These are phyloP conservation scores for Stromatinia cepivora DNA, from an alignment of 2,329 filamentous ascomycete species.

Conservation along the genomic window DNA sequence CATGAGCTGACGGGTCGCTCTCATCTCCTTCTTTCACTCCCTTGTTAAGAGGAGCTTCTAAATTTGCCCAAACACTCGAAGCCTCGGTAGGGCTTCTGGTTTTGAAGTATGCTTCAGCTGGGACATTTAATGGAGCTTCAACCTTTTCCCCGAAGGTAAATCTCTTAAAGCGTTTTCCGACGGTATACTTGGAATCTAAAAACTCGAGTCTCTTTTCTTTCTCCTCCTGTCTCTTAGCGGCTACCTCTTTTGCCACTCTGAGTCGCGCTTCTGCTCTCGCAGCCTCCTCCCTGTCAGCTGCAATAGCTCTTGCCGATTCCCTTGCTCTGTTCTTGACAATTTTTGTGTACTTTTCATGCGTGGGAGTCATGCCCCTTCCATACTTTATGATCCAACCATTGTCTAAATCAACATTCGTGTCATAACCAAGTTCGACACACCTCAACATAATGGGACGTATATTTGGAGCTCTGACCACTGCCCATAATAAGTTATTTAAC, in stretches of 20 bases:
- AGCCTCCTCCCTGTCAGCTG: background rate
- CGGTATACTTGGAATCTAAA: background rate
- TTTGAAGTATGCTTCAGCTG: background rate
- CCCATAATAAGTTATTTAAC: slow-evolving; percentile 9
- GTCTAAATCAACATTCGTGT: slow-evolving; percentile 15
- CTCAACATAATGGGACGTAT: slow-evolving; percentile 5
- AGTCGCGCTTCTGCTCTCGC: slow-evolving; percentile 7
- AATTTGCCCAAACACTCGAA: background rate
- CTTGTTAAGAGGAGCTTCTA: background rate
- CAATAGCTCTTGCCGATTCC: slow-evolving; percentile 4
- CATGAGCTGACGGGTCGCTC: background rate
- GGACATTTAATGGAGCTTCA: background rate
- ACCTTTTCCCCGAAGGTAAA: background rate
- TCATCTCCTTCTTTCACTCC: background rate
- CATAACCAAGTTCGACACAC: background rate
- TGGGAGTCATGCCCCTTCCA: background rate
- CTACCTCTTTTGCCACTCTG: background rate
- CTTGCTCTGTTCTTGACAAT: slow-evolving; percentile 8
- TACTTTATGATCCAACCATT: slow-evolving; percentile 16
- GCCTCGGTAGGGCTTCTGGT: background rate
- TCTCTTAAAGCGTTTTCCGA: background rate
- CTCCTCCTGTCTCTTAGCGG: background rate
- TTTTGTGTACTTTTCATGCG: background rate
- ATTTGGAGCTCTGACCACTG: background rate
- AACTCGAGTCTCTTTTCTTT: background rate